Evolutionary conservation across 306 rosid species (phyloP), one percentile per base, ranked within the genome.

Genomic region (Datisca glomerata): DNA sequence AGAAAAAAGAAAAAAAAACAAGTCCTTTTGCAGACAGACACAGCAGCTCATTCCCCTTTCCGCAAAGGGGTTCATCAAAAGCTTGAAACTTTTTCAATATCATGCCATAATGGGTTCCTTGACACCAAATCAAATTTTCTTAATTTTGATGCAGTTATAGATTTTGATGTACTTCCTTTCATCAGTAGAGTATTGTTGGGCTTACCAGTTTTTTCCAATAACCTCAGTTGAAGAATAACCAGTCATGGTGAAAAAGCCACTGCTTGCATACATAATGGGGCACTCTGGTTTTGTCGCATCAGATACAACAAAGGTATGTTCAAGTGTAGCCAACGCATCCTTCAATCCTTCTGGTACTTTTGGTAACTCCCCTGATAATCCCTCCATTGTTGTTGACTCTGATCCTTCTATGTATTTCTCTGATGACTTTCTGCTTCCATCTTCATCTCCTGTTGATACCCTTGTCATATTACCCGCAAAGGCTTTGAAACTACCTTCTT

Each of bases 221-320:
- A 89, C 49, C 64, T 89, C 96, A 71, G 77, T 76, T 6, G 86
- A 53, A 57, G 96, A 64, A 49, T 89, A 89, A 32, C 98, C 98
- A 13, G 98, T 84, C 93, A 89, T 89, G 7, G 24, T 45, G 36
- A 84, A 89, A 49, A 89, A 89, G 1, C 98, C 98, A 49, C 76
- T 75, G 63, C 98, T 89, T 8, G 98, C 94, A 65, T 70, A 89
- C 72, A 89, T 9, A 29, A 89, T 89, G 9, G 98, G 98, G 43
- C 84, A 77, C n/a, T 89, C 98, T 18, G 98, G 96, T 51, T 78
- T 80, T 18, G 92, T 72, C 32, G 96, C 98, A 60, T 89, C 96
- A 1, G 98, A 89, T 46, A 89, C 98, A 34, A 89, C 98, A 57
- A 89, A 89, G 8, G 98, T 84, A 52, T 89, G 98, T 33, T 84